phyloP scores from a whole-genome alignment of 106 monocot species.

The Hemerocallis citrina region DNA sequence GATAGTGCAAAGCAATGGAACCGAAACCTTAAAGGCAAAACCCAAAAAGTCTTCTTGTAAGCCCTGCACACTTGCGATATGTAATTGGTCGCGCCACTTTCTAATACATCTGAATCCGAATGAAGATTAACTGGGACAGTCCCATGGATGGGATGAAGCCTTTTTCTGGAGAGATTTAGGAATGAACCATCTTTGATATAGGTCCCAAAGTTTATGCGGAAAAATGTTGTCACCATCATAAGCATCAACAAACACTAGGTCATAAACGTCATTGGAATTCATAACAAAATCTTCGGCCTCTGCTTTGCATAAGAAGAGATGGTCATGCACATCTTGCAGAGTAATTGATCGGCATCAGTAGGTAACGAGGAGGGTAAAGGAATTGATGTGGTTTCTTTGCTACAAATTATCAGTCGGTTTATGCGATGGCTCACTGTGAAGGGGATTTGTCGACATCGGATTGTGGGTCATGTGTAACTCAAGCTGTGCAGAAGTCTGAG shows the following conservation, averaged over 20 bases:
- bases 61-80: slow-evolving; percentile 59
- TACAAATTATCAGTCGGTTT: no score
- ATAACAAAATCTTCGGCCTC: slow-evolving; percentile 71
- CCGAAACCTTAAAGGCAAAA: slow-evolving; percentile 51
- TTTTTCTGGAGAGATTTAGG: slow-evolving; percentile 36
- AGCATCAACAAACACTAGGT: slow-evolving; percentile 83
- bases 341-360: slow-evolving; percentile 15
- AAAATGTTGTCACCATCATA: slow-evolving; percentile 96
- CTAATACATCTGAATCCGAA: slow-evolving; percentile 48
- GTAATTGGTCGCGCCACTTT: slow-evolving; percentile 17
- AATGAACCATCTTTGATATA: slow-evolving; percentile 44
- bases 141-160: slow-evolving; percentile 76
- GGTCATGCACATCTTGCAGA: slow-evolving; percentile 40
- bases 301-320: slow-evolving; percentile 48
- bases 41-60: slow-evolving; percentile 70
- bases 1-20: slow-evolving; percentile 88
- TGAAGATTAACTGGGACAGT: slow-evolving; percentile 89
- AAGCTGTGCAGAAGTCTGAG: no score
- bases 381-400: slow-evolving; percentile 6
- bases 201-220: slow-evolving; percentile 75
- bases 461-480: no score
- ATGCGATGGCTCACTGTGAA: no score
- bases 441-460: no score
- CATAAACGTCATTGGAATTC: slow-evolving; percentile 31
- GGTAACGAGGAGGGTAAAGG: slow-evolving; percentile 3